These are phyloP conservation scores for Colletotrichum spinosum DNA, from an alignment of 2,329 filamentous ascomycete genomes.

Conservation along the genomic window DNA sequence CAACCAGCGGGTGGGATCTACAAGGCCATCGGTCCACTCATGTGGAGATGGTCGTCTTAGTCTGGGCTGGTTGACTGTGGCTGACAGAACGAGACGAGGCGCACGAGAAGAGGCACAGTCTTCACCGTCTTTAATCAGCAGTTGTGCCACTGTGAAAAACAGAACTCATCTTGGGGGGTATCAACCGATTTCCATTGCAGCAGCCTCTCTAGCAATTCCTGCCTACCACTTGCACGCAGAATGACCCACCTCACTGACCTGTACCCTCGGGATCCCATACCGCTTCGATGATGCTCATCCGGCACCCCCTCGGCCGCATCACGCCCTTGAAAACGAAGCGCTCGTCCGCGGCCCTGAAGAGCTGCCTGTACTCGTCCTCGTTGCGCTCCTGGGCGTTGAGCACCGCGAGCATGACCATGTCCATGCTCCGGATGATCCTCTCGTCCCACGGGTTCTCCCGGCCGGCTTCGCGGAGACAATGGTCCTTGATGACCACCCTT, in stretches of 20 bases:
- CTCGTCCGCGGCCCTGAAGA: conserved; percentile 57
- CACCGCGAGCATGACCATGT: conserved; percentile 63
- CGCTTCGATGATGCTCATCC: conserved; percentile 62
- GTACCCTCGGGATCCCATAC: conserved; percentile 53
- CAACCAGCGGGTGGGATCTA: rapidly evolving
- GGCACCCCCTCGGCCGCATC: conserved; percentile 52
- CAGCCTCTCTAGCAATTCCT: background rate
- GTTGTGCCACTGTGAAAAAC: too few relatives aligned
- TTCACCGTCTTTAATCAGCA: too few relatives aligned
- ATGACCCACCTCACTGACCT: background rate
- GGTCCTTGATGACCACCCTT: conserved; percentile 39
- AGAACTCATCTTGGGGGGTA: too few relatives aligned
- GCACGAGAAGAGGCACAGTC: too few relatives aligned
- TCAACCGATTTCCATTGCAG: too few relatives aligned
- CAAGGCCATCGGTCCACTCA: background rate
- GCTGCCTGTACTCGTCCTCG: conserved; percentile 56
- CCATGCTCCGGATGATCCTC: conserved; percentile 61
- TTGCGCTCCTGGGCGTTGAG: conserved; percentile 64
- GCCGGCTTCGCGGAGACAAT: conserved; percentile 54
- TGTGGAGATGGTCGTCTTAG: conserved; percentile 7
- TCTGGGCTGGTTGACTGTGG: too few relatives aligned
- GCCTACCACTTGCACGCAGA: too few relatives aligned
- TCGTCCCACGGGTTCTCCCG: conserved; percentile 58
- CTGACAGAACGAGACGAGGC: too few relatives aligned
- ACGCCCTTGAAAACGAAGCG: conserved; percentile 59